Evolutionary conservation across 1,284 basidiomycete species (phyloP).

Genomic region (Pisolithus thermaeus): DNA sequence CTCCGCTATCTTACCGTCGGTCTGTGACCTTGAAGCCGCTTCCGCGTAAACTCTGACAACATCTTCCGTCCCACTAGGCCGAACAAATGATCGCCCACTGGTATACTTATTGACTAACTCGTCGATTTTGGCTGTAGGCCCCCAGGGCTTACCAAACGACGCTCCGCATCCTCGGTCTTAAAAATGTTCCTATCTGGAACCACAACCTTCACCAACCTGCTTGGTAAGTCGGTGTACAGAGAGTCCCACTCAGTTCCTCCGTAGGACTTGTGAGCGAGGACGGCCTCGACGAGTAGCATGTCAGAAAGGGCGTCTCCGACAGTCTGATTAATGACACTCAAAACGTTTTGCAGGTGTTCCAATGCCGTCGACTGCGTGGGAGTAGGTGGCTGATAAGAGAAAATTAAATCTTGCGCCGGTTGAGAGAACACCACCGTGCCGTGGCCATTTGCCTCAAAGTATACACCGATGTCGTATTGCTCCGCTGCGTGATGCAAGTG

Average conservation of each 20-base stretch:
- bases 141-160: slow-evolving; percentile 74
- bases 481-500: slow-evolving; percentile 98
- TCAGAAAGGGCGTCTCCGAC: slow-evolving; percentile 98
- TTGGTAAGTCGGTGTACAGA: slow-evolving; percentile 91
- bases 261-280: slow-evolving; percentile 86
- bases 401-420: slow-evolving; percentile 56
- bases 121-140: slow-evolving; percentile 88
- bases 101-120: slow-evolving; percentile 78
- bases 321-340: slow-evolving; percentile 93
- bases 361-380: slow-evolving; percentile 79
- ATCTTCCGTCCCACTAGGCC: slow-evolving; percentile 98
- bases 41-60: slow-evolving; percentile 98
- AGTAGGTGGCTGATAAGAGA: slow-evolving; percentile 64
- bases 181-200: slow-evolving; percentile 84
- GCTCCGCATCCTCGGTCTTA: slow-evolving; percentile 92
- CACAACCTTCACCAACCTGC: slow-evolving; percentile 93
- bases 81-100: slow-evolving; percentile 87
- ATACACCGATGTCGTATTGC: slow-evolving; percentile 91
- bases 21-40: slow-evolving; percentile 67
- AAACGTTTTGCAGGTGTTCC: slow-evolving; percentile 70
- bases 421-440: slow-evolving; percentile 95
- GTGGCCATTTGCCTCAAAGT: slow-evolving; percentile 99
- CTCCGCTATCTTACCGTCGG: slow-evolving; percentile 65
- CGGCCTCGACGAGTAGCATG: slow-evolving; percentile 91
- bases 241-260: slow-evolving; percentile 89